Base-by-base conservation (phyloP, 2,329 filamentous ascomycete genomes). In the Helicocarpus griseus region DNA sequence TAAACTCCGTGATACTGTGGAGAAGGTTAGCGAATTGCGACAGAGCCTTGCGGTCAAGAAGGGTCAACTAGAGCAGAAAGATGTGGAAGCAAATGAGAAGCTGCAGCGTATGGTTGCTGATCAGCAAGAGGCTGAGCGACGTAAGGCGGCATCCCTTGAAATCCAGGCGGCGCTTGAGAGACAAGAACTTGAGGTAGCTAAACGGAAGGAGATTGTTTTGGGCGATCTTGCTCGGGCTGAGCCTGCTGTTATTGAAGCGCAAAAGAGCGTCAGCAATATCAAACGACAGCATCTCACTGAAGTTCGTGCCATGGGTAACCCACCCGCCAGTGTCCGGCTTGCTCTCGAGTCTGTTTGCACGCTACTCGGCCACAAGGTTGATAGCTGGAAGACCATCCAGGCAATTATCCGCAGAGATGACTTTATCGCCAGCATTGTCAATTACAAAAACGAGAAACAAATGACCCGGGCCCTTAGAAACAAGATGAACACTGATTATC, bases 261-360 rank as follows among this genome's bases (percentile, higher is more conserved):
- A 93, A 73, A 88, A 89, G 67, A 96, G 90, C 71, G 94, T 98
- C 69, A 93, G 87, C 74, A 96, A 94, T 75, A 98, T 98, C 75
- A 98, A 97, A 76, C 83, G 87, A 65, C 89, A 95, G 67, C 93
- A 98, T 69, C 78, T 98, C 58, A 96, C 90, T 11, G 93, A 98
- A 82, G 91, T 98, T 48, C 83, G 93, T 65, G 95, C 91, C 58
- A 97, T 98, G 93, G 83, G 84, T 58, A 94, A 89, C 62, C 93
- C 93, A 5, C 93, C 93, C 7, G 78, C 83, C 59, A 89, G 89
- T 76, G 94, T 98, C 60, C 85, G 89, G 64, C 81, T 97, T 60
- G 89, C 93, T 2, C 78, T 98, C 53, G 91, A 97, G 65, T 88
- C 93, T n/a, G 94, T 98, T 5, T 97, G 93, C 73, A 93, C 90